Base-by-base conservation (phyloP, 2,329 filamentous ascomycete genomes). In the Stachybotrys echinatus region DNA sequence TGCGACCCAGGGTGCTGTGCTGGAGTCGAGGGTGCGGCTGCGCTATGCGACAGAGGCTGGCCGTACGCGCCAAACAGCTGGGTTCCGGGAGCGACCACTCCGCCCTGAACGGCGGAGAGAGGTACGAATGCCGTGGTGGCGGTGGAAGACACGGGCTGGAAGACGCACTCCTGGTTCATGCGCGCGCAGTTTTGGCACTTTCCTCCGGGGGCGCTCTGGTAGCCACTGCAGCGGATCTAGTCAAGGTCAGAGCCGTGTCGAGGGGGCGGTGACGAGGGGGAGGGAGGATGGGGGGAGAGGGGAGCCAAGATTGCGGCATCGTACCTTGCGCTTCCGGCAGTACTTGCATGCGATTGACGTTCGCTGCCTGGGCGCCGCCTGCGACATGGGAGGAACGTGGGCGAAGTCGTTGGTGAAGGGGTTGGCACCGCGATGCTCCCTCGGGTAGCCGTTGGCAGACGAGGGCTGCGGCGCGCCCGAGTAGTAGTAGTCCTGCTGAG, bases 141-240 rank as follows among this genome's bases (percentile, higher is more conserved):
- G 12, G 77, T 75, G 0, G 75, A 77, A 4, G 76, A 80, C 1
- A 83, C 80, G 0, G 79, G 80, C 58, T 83, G 79, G 52, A 83
- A 83, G 14, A 83, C 73, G 52, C 80, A 83, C 53, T 83, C 79
- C 56, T 83, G 80, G 45, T 80, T 79, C 67, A 82, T 81, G 54
- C 81, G 79, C 38, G 79, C 77, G 57, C 80, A 83, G 56, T 83
- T 83, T 49, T 79, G 75, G 55, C 80, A 83, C 55, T 82, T 81
- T 12, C 79, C 80, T 19, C 79, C 79, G 0, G 76, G 75, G 0
- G 77, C 79, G 53, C 78, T 81, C 51, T 79, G 75, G 54, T 82
- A 82, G 23, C 80, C 80, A 53, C 79, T 83, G 67, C 80, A 83
- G 37, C 80, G 77, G 54, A 83, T 83, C 79, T 83, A 51, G n/a